Percentiles rank a stretch among this genome's conserved stretches.
These are phyloP conservation scores for Prunus campanulata DNA, from an alignment of 306 rosid species.

Conservation along the genomic window DNA sequence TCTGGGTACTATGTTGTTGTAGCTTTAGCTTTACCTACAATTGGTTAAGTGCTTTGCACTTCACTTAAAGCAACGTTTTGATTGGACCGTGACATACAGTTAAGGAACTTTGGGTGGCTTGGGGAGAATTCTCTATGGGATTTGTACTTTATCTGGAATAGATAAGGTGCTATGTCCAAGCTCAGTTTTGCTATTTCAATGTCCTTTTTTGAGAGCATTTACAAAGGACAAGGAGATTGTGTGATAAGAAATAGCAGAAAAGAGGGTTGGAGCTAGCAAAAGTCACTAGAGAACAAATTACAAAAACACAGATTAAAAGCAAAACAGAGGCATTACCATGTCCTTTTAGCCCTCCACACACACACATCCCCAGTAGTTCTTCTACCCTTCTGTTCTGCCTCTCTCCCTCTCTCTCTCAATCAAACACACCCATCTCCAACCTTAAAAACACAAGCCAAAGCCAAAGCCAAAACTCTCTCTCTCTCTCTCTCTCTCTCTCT, in stretches of 20 bases:
- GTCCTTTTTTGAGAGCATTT: neutral
- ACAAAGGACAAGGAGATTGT: neutral
- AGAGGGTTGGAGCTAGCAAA: conserved; percentile 6
- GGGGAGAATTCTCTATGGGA: neutral
- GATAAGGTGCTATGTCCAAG: neutral
- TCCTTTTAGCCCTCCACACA: conserved; percentile 44
- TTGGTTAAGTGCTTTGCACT: neutral
- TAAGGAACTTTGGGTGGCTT: neutral
- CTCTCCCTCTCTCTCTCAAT: conserved; percentile 8
- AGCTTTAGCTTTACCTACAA: neutral
- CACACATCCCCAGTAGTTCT: conserved; percentile 35
- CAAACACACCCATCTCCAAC: neutral
- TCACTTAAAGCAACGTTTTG: neutral
- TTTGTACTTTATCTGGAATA: neutral
- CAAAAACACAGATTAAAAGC: conserved; percentile 12
- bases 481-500: conserved; percentile 8
- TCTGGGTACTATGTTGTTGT: conserved; percentile 7
- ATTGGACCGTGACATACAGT: conserved; percentile 9
- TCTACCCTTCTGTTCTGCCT: neutral
- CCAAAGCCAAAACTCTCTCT: neutral
- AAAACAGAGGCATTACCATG: conserved; percentile 16
- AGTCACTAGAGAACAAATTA: conserved; percentile 4
- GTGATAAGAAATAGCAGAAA: neutral
- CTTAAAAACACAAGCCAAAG: neutral
- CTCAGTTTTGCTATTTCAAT: neutral